Conservation (phyloP, 495 filamentous ascomycete species). For the Platismatia glauca region DNA sequence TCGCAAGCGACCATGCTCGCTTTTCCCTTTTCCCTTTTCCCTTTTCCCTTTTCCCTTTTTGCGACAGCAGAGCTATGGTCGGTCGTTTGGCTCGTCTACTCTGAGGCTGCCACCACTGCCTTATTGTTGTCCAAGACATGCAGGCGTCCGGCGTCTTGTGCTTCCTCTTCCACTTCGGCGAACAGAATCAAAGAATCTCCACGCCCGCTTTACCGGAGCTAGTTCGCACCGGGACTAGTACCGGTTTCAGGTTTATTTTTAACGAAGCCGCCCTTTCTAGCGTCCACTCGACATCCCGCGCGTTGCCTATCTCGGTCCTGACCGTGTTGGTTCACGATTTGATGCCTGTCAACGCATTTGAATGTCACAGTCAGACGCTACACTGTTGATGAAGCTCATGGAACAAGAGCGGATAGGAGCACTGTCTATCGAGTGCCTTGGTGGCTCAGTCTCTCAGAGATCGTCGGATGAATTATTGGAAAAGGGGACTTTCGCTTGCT, state of each 20-base stretch:
- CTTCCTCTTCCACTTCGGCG: background rate
- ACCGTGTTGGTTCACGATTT: background rate
- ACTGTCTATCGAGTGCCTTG: background rate
- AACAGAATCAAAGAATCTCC: conserved; percentile 1
- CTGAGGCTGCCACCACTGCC: too few species aligned
- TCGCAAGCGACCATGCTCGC: background rate
- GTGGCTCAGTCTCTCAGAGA: too few species aligned
- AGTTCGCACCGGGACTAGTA: background rate
- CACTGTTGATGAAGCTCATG: background rate
- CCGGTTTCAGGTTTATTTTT: background rate
- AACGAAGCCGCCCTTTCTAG: background rate
- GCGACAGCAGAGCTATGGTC: background rate
- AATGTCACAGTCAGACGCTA: too few species aligned
- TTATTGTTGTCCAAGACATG: background rate
- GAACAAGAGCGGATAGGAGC: background rate
- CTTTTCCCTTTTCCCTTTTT: too few species aligned
- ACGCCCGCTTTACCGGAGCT: background rate
- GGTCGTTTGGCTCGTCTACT: background rate
- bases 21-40: too few species aligned
- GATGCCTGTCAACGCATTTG: background rate
- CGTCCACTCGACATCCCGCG: background rate
- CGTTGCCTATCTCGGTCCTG: background rate
- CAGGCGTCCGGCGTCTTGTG: background rate
- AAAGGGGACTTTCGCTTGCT: background rate
- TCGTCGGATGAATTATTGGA: too few species aligned